These are phyloP conservation scores for Umbelopsis sp. DNA, from an alignment of 192 early-diverging fungal species.

Conservation along the genomic window DNA sequence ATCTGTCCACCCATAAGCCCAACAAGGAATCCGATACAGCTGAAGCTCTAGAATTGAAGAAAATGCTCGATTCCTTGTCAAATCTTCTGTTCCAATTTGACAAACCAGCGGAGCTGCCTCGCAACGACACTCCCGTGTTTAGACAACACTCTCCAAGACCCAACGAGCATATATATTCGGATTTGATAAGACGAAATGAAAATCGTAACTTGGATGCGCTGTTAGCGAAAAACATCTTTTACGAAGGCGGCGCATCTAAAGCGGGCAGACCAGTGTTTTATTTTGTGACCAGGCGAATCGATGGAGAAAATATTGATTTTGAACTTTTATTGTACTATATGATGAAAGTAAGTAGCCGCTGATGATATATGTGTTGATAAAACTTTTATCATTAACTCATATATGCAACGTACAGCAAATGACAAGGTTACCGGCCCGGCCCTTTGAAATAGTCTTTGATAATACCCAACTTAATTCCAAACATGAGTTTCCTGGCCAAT, in stretches of 20 bases:
- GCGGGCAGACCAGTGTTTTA: constrained; percentile 77
- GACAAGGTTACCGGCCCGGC: constrained; percentile 49
- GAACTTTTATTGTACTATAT: constrained; percentile 78
- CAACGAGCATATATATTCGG: constrained; percentile 50
- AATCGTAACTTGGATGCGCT: constrained; percentile 63
- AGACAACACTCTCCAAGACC: constrained; percentile 10
- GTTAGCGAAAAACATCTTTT: constrained; percentile 68
- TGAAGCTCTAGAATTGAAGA: constrained; percentile 28
- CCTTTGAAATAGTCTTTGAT: constrained; percentile 74
- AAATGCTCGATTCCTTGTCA: constrained; percentile 78
- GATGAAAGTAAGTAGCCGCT: constrained; percentile 50
- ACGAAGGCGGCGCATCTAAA: constrained; percentile 76
- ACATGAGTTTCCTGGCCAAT: constrained; percentile 67
- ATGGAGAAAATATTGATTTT: constrained; percentile 76
- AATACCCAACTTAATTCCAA: constrained; percentile 62
- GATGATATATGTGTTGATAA: not conserved
- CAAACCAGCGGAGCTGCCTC: constrained; percentile 63
- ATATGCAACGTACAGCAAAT: constrained; percentile 40
- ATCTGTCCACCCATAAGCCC: constrained; percentile 48
- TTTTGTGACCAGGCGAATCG: constrained; percentile 73
- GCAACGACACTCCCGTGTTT: constrained; percentile 27
- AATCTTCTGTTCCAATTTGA: constrained; percentile 83
- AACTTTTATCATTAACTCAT: not conserved
- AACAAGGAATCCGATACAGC: constrained; percentile 19
- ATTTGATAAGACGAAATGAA: constrained; percentile 70